Conservation (phyloP, 2,329 filamentous ascomycete genomes). For the Calycina herbarum region DNA sequence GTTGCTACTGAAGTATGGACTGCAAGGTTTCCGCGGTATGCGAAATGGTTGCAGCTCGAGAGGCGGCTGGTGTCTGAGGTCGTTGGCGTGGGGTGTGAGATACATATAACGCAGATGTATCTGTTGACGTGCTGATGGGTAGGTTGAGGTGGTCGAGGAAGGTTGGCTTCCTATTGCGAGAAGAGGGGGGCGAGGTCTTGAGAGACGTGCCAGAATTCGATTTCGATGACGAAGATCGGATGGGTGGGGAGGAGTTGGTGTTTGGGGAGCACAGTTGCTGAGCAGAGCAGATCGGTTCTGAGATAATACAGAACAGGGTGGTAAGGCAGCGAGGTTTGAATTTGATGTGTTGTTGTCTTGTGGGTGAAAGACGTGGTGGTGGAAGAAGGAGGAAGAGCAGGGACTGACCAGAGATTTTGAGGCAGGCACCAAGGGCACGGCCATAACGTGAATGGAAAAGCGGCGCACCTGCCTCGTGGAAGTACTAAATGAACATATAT, state of each 20-base stretch:
- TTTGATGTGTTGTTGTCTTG: conserved; percentile 7
- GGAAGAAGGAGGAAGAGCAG: conserved; percentile 7
- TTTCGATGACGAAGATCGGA: conserved; percentile 2
- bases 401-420: neutral
- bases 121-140: conserved; percentile 36
- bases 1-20: conserved; percentile 85
- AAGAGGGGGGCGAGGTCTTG: neutral
- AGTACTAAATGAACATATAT: neutral
- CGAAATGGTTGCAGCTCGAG: conserved; percentile 97
- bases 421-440: neutral
- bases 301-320: neutral
- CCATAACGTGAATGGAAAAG: neutral
- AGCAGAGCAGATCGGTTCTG: conserved; percentile 4
- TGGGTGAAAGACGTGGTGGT: conserved; percentile 14
- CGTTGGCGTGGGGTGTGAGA: conserved; percentile 63
- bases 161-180: conserved; percentile 11
- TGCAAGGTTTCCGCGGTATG: conserved; percentile 92
- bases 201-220: conserved; percentile 5
- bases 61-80: conserved; percentile 91
- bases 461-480: neutral
- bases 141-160: conserved; percentile 31
- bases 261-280: neutral
- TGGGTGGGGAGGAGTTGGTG: neutral
- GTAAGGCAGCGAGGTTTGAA: neutral
- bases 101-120: conserved; percentile 43